phyloP scores from a whole-genome alignment of 2,329 filamentous ascomycete species.

The Verticillium zaregamsianum region DNA sequence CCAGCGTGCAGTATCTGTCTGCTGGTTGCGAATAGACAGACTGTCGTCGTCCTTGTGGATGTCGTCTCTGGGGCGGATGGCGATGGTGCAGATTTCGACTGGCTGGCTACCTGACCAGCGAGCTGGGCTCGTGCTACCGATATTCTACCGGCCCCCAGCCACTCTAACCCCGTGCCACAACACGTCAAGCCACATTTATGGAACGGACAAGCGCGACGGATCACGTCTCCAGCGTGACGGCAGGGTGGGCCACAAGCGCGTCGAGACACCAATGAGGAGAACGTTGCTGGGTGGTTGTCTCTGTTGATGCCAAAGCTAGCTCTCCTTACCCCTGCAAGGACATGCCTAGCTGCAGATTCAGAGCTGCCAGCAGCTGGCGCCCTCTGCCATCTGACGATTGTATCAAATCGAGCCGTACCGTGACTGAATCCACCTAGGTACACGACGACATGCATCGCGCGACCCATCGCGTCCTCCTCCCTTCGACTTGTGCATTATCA shows the following conservation, averaged over 20 bases:
- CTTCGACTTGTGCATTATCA: not conserved
- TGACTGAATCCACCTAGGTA: not conserved
- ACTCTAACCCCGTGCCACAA: not conserved
- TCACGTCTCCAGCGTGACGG: not conserved
- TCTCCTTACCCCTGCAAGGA: not conserved
- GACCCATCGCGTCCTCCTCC: constrained; percentile 11
- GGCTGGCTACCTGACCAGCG: not conserved
- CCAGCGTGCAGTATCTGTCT: not conserved
- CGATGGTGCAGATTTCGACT: not conserved
- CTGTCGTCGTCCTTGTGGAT: not conserved
- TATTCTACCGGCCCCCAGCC: not conserved
- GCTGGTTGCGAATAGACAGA: not conserved
- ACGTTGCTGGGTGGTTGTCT: constrained; percentile 55
- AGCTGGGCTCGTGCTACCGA: not conserved
- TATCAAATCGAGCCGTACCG: not conserved
- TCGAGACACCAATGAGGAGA: constrained; percentile 34
- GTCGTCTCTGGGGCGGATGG: not conserved
- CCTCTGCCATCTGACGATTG: not conserved
- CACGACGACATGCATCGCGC: constrained; percentile 7
- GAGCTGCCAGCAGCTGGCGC: not conserved
- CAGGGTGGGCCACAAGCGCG: not conserved
- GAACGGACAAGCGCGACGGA: constrained; percentile 5
- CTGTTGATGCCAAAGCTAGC: constrained; percentile 37
- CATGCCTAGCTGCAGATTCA: not conserved
- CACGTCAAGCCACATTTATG: constrained; percentile 13